A percentile compares a stretch with the other conserved stretches of the same genome.
phyloP scores from a whole-genome alignment of 176 grass and related monocot species.

The Zea mays region DNA sequence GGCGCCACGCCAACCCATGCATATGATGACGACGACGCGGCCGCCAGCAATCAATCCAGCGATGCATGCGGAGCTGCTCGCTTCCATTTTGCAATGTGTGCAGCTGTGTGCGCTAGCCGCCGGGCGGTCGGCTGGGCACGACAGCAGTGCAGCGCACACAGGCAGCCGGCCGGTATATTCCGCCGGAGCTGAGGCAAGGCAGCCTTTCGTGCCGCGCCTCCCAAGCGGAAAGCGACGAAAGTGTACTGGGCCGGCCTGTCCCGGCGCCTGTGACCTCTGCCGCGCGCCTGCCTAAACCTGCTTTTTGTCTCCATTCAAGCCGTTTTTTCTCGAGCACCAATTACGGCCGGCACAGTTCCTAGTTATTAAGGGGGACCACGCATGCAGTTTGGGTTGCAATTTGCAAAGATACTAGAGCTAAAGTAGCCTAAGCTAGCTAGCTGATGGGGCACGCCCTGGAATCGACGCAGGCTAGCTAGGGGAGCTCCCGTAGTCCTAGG shows the following conservation, averaged over 20 bases:
- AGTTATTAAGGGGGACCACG: conserved; percentile 18
- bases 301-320: conserved; percentile 11
- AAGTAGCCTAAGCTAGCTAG: not conserved
- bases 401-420: not conserved
- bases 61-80: too few relatives aligned
- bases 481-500: not conserved
- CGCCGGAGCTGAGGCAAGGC: not conserved
- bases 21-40: not conserved
- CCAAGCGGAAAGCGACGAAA: conserved; percentile 32
- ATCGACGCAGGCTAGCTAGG: not conserved
- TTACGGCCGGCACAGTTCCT: conserved; percentile 5
- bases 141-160: not conserved
- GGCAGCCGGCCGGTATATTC: not conserved
- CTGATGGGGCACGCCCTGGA: not conserved
- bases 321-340: not conserved
- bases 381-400: not conserved
- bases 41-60: not conserved
- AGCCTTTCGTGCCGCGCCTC: not conserved
- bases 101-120: too few relatives aligned
- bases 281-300: conserved; percentile 8
- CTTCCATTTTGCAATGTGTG: too few relatives aligned
- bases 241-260: conserved; percentile 7
- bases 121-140: too few relatives aligned
- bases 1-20: too few relatives aligned
- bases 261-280: not conserved